Base-by-base conservation (phyloP, 2,329 filamentous ascomycete species). In the Coniochaeta sp. region DNA sequence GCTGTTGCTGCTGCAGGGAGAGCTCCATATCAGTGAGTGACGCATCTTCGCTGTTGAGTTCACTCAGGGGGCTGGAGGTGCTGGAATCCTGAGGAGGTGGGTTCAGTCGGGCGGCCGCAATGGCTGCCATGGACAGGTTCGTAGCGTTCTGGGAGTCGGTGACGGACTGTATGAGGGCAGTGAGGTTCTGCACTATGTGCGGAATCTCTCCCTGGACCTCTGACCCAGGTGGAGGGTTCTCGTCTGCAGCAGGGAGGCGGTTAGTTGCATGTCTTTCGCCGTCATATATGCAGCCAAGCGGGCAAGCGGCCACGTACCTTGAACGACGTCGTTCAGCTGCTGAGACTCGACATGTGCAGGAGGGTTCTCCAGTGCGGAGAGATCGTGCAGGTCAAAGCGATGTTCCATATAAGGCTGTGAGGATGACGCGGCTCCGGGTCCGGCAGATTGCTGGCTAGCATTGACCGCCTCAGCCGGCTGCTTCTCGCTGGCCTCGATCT, bases 401-500 rank as follows among this genome's bases (percentile, higher is more conserved):
- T 73, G 70, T 32, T 57, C 51, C 9, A 60, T 55, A 30, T 59
- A 57, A 9, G 53, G 53, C 61, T 57, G 22, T 48, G 49, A 51
- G 22, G 46, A 56, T 40, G 51, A 26, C 14, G 20, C 10, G 10
- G 10, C 38, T 24, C 38, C 38, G 38, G 38, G 12, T 12, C 22
- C 18, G 20, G 38, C 20, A 42, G 38, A 18, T 18, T 42, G 38
- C 5, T 18, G 38, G 12, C 26, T 42, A 22, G 18, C 38, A 42
- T 42, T 42, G 38, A 42, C 38, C 38, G 38, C 38, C 38, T 42
- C 49, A 32, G 40, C 78, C 50, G 45, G 45, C 14, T 75, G 78
- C 62, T 82, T 83, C 60, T 83, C 78, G 54, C 75, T 79, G 14
- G 83, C 73, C 59, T 87, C 87, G 53, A 94, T 81, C 65, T 89